phyloP scores from a whole-genome alignment of 2,329 filamentous ascomycete genomes.

The Mollisia scopiformis region DNA sequence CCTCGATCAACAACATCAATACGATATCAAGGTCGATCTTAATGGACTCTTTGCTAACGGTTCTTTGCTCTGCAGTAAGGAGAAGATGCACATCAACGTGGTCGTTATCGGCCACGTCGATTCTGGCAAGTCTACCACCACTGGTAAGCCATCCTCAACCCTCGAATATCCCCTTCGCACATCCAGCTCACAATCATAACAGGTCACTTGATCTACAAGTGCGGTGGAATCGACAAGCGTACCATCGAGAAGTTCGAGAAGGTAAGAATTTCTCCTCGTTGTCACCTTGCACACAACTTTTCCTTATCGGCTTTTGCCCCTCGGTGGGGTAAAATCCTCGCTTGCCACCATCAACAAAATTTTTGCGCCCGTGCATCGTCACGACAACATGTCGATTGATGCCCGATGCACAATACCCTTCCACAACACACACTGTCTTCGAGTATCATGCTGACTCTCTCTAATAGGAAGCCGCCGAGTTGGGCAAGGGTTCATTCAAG shows the following conservation, averaged over 20 bases:
- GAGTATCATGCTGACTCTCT: slow-evolving; percentile 24
- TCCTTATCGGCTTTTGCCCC: slow-evolving; percentile 35
- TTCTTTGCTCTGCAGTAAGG: slow-evolving; percentile 68
- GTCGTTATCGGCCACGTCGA: slow-evolving; percentile 99
- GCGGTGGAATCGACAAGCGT: slow-evolving; percentile 99
- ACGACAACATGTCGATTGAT: slow-evolving; percentile 19
- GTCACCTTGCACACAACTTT: slow-evolving; percentile 17
- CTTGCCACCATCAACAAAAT: slow-evolving; percentile 26
- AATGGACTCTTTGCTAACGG: slow-evolving; percentile 28
- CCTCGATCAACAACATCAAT: slow-evolving; percentile 22
- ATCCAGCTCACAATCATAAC: slow-evolving; percentile 43
- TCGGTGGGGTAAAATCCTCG: slow-evolving; percentile 36
- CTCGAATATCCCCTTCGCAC: slow-evolving; percentile 9
- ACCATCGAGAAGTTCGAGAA: slow-evolving; percentile 99
- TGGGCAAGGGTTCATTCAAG: slow-evolving; percentile 99
- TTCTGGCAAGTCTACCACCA: slow-evolving; percentile 98
- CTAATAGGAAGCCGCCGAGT: slow-evolving; percentile 90
- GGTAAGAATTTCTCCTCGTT: slow-evolving; percentile 58
- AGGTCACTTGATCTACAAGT: slow-evolving; percentile 99
- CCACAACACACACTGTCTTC: slow-evolving; percentile 20
- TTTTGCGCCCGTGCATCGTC: slow-evolving; percentile 29
- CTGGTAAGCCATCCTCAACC: slow-evolving; percentile 61
- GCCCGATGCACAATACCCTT: slow-evolving; percentile 17
- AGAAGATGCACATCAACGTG: slow-evolving; percentile 96
- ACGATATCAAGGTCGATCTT: slow-evolving; percentile 18